Base-by-base conservation (phyloP, 768 basidiomycete genomes). In the Boletus huronensis region DNA sequence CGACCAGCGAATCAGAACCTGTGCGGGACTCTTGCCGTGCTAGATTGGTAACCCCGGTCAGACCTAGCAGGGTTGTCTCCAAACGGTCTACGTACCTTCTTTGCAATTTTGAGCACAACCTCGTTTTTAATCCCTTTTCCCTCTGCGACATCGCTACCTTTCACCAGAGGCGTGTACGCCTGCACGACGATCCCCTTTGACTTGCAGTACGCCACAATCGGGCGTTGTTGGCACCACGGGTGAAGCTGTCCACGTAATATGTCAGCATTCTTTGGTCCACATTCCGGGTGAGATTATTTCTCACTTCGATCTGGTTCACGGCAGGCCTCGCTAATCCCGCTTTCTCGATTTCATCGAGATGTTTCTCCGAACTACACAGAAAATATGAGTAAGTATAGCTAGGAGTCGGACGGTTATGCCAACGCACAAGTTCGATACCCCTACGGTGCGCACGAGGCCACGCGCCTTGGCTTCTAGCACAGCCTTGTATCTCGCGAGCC, bases 211-310 rank as follows among this genome's bases (percentile, higher is more conserved):
- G 83, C 77, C 17, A 87, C 87, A 52, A 93, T 88, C 6, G 79
- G 77, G 25, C 76, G 78, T 66, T 93, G 90, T 67, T 93, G 90
- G 70, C 88, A 91, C 62, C 84, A 82, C 0, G 88, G 88, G 55
- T 90, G 89, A 11, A 91, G 74, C 87, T 90, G 57, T 25, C 47
- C 52, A 34, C 29, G 8, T 35, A 35, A 48, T 35, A 31, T 28
- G 28, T 57, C 41, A 48, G 23, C 35, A 40, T 31, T 6, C 39
- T 32, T 32, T n/a, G 21, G 28, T 35, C 19, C 32, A 19, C 5
- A 16, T 43, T n/a, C 45, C 8, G 17, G 17, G 19, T 39, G 41
- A 43, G 21, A 31, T 17, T 5, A 1, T 28, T 13, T 45, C 58
- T 59, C 49, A 62, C 67, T 35, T 69, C 67, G 11, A 69, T 42